Percentiles rank a stretch among this genome's conserved stretches.
phyloP scores from a whole-genome alignment of 371 early-diverging fungal genomes.

The Sanchytrium tribonematis region DNA sequence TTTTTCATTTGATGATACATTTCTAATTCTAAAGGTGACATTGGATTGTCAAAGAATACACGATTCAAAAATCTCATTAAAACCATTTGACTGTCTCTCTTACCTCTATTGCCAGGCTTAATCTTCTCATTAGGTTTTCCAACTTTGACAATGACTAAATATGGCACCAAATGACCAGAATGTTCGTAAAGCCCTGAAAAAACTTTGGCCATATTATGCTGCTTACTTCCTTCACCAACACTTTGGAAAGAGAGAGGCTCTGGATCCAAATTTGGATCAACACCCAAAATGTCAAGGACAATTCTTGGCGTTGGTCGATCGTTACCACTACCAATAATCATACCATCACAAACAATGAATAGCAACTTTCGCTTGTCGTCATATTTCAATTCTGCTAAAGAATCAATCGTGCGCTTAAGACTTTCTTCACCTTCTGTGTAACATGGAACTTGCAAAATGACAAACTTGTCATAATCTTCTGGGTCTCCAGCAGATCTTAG shows the following conservation, averaged over 20 bases:
- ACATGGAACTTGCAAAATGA: conserved; percentile 74
- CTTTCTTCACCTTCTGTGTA: conserved; percentile 89
- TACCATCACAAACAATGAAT: conserved; percentile 32
- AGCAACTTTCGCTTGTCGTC: conserved; percentile 84
- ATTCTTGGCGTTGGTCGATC: conserved; percentile 90
- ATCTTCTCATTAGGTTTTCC: conserved; percentile 34
- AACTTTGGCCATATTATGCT: conserved; percentile 77
- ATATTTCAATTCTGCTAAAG: conserved; percentile 63
- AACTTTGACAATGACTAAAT: conserved; percentile 49
- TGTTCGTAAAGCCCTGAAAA: conserved; percentile 86
- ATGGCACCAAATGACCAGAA: conserved; percentile 53
- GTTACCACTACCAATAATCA: conserved; percentile 41
- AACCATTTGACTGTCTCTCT: conserved; percentile 60
- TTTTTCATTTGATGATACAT: conserved; percentile 73
- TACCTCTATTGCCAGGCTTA: conserved; percentile 52
- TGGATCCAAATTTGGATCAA: conserved; percentile 56
- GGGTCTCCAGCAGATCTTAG: conserved; percentile 40
- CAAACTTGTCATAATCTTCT: conserved; percentile 64
- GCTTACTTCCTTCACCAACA: conserved; percentile 59
- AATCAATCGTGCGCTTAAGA: conserved; percentile 72
- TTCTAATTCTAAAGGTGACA: conserved; percentile 74
- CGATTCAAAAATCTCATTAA: conserved; percentile 53
- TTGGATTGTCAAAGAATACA: conserved; percentile 53
- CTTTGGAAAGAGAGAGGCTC: conserved; percentile 74
- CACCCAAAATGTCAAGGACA: conserved; percentile 71